Conservation (phyloP, 768 basidiomycete species). For the Xerocomellus amylosporus region DNA sequence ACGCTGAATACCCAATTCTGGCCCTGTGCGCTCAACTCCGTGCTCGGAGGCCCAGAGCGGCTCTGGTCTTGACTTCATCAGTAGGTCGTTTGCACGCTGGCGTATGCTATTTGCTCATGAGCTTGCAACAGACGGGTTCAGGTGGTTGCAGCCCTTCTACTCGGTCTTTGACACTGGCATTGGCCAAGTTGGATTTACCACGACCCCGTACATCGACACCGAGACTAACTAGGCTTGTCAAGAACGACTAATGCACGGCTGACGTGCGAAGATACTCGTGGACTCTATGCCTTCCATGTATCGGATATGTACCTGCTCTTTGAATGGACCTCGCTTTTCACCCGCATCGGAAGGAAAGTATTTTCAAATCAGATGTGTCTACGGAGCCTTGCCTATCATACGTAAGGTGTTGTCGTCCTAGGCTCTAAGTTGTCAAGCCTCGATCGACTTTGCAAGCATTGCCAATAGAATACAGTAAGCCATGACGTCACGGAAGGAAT, state of each 20-base stretch:
- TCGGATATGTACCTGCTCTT: not conserved
- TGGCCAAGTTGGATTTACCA: constrained; percentile 24
- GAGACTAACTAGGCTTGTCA: constrained; percentile 33
- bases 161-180: constrained; percentile 45
- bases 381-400: no score
- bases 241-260: not conserved
- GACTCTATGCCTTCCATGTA: not conserved
- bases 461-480: not conserved
- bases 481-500: not conserved
- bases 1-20: constrained; percentile 68
- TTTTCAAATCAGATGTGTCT: no score
- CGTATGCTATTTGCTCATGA: not conserved
- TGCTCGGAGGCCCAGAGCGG: constrained; percentile 57
- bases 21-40: constrained; percentile 56
- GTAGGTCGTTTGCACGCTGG: constrained; percentile 31
- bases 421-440: no score
- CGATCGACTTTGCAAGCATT: not conserved
- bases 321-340: not conserved
- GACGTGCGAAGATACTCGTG: not conserved
- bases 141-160: constrained; percentile 62
- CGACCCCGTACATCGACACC: constrained; percentile 42
- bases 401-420: no score
- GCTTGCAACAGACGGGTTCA: constrained; percentile 47
- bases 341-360: not conserved
- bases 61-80: constrained; percentile 63